A percentile compares a stretch with the other conserved stretches of the same genome.
phyloP scores from a whole-genome alignment of 2,329 filamentous ascomycete species.

The Cladobotryum protrusum region DNA sequence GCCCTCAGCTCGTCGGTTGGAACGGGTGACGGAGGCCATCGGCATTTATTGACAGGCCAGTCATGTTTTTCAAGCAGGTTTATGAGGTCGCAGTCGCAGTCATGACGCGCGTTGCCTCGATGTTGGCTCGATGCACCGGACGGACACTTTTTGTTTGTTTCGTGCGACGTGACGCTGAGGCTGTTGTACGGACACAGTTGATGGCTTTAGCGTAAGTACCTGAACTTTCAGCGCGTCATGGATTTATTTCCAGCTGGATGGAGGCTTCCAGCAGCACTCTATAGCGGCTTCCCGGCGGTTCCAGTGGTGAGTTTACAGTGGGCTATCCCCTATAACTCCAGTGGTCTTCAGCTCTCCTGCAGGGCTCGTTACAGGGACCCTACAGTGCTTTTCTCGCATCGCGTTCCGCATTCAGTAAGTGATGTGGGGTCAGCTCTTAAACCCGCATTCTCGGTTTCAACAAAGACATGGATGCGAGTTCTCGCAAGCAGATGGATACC shows the following conservation, averaged over 20 bases:
- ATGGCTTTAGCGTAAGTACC: conserved; percentile 5
- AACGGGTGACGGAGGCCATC: conserved; percentile 49
- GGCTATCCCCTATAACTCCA: neutral
- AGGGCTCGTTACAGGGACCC: no score
- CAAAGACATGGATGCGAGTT: no score
- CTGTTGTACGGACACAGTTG: neutral
- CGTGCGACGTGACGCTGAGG: conserved; percentile 10
- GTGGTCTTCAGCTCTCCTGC: no score
- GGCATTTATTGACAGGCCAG: conserved; percentile 29
- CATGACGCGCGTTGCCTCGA: conserved; percentile 14
- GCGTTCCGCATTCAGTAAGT: neutral
- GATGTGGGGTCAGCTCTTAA: no score
- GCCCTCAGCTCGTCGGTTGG: conserved; percentile 44
- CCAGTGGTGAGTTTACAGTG: neutral
- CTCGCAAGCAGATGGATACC: no score
- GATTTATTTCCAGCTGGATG: neutral
- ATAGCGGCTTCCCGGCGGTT: conserved; percentile 4
- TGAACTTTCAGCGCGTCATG: conserved; percentile 3
- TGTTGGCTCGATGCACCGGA: conserved; percentile 7
- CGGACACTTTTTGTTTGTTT: conserved; percentile 6
- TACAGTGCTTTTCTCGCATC: no score
- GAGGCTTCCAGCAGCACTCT: no score
- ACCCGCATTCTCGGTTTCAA: neutral
- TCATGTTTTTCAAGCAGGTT: conserved; percentile 28
- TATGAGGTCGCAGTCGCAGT: conserved; percentile 10